Conservation (phyloP, 169 alveolate genomes). For the Eimeria acervulina region DNA sequence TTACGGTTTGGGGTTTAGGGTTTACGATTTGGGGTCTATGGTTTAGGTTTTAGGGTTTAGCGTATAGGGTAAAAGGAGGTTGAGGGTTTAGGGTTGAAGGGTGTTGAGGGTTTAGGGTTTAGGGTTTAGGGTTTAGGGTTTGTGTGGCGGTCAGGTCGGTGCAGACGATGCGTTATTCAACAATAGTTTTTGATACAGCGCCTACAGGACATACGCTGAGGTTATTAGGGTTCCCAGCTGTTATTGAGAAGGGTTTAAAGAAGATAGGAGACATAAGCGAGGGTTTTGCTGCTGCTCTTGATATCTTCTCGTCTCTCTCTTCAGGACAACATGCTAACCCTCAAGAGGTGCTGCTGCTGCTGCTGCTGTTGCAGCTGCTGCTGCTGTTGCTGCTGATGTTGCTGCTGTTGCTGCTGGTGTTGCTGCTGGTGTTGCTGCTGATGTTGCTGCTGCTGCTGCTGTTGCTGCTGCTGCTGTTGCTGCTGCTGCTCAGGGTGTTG, state of each 20-base stretch:
- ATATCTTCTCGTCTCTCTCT: constrained; percentile 81
- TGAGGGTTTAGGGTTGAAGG: background rate
- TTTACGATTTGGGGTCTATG: no score
- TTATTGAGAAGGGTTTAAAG: constrained; percentile 96
- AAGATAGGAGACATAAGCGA: constrained; percentile 94
- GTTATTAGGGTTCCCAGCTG: constrained; percentile 97
- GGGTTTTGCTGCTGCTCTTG: constrained; percentile 88
- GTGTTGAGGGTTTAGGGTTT: background rate
- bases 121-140: background rate
- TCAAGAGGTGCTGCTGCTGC: constrained; percentile 63
- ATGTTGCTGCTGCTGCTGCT: no score
- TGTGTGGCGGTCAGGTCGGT: constrained; percentile 90
- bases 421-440: background rate
- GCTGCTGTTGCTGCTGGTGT: background rate
- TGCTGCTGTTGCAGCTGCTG: background rate
- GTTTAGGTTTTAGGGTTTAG: background rate
- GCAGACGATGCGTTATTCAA: constrained; percentile 95
- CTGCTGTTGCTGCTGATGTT: no score
- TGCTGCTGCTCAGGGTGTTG: background rate
- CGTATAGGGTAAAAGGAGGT: no score
- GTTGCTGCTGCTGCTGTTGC: background rate
- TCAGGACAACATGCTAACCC: constrained; percentile 83
- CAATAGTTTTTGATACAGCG: constrained; percentile 99
- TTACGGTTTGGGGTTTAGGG: no score
- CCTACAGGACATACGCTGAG: constrained; percentile 99